These are phyloP conservation scores for Colletotrichum sp. DNA, from an alignment of 2,329 filamentous ascomycete genomes.

Conservation along the genomic window DNA sequence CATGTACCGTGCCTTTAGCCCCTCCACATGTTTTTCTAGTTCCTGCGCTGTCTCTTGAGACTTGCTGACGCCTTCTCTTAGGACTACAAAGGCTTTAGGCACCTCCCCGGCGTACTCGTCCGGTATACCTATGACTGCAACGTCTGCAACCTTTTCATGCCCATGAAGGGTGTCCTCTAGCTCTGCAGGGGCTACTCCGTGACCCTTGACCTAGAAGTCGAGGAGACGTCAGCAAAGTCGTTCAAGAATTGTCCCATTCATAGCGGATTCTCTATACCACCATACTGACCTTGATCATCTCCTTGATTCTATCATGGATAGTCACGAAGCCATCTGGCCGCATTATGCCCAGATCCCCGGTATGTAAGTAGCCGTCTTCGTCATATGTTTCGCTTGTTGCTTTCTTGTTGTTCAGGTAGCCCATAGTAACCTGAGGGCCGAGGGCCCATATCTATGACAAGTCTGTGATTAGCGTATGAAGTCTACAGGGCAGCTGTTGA, in stretches of 20 bases:
- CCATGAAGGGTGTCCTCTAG: slow-evolving; percentile 67
- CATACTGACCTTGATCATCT: slow-evolving; percentile 65
- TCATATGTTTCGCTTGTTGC: slow-evolving; percentile 56
- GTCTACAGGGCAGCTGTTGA: not conserved
- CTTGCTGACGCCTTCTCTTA: slow-evolving; percentile 31
- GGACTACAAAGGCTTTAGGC: slow-evolving; percentile 62
- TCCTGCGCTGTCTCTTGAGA: slow-evolving; percentile 42
- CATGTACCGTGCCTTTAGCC: slow-evolving; percentile 61
- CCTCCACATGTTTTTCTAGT: slow-evolving; percentile 51
- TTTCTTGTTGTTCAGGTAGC: slow-evolving; percentile 48
- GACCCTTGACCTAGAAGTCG: slow-evolving; percentile 48
- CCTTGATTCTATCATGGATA: slow-evolving; percentile 68
- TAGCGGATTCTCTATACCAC: not conserved
- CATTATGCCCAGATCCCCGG: slow-evolving; percentile 61
- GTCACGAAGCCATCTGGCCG: slow-evolving; percentile 60
- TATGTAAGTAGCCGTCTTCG: slow-evolving; percentile 61
- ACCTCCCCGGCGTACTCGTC: slow-evolving; percentile 62
- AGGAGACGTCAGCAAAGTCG: not conserved
- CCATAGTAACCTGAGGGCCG: slow-evolving; percentile 55
- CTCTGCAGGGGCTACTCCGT: slow-evolving; percentile 67
- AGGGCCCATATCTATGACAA: slow-evolving; percentile 39
- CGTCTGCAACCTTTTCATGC: slow-evolving; percentile 60
- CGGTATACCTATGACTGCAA: slow-evolving; percentile 56
- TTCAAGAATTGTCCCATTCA: not conserved
- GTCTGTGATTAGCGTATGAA: not conserved